These are phyloP conservation scores for Raffaelea albimanens DNA, from an alignment of 2,329 filamentous ascomycete genomes.

Conservation along the genomic window DNA sequence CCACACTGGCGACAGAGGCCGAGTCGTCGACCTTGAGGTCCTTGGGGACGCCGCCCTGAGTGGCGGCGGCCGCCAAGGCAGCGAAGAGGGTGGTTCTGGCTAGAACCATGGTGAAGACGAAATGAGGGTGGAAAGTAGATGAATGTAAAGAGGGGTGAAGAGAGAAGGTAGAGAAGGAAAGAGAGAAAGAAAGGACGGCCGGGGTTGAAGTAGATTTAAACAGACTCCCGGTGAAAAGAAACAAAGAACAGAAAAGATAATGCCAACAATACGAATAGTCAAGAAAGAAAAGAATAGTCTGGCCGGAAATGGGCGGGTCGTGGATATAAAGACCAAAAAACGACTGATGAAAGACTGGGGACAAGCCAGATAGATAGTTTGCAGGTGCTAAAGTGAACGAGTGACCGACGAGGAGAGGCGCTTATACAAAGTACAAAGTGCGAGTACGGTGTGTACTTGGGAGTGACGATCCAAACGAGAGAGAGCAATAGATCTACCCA, in stretches of 20 bases:
- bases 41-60: neutral
- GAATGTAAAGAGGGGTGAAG: neutral
- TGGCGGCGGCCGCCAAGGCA: neutral
- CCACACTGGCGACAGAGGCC: slow-evolving; percentile 54
- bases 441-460: no score
- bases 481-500: no score
- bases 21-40: slow-evolving; percentile 6
- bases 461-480: no score
- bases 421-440: no score
- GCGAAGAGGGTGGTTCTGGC: neutral
- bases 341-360: neutral
- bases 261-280: no score
- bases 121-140: neutral
- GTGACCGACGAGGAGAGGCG: no score
- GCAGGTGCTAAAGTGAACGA: no score
- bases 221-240: neutral
- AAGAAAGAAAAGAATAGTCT: no score
- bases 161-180: neutral
- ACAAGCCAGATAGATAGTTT: neutral
- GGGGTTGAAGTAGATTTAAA: neutral
- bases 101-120: neutral
- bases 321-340: neutral
- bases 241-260: neutral
- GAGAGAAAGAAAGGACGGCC: neutral
- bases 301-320: no score